These are phyloP conservation scores for Chaetomiaceae sp. DNA, from an alignment of 2,329 filamentous ascomycete species.

Conservation along the genomic window DNA sequence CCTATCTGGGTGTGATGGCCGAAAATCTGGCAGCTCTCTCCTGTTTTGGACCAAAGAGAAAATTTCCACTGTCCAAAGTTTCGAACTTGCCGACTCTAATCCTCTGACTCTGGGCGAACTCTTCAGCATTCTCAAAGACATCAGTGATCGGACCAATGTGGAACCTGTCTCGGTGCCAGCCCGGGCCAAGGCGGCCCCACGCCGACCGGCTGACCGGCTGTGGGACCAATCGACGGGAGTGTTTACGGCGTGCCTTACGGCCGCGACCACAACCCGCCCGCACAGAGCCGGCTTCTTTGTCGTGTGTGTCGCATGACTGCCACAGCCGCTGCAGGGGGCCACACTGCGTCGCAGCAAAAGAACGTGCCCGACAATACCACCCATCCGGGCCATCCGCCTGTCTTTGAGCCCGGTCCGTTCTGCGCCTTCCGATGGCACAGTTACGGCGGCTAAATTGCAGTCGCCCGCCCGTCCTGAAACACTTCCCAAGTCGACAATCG, in stretches of 20 bases:
- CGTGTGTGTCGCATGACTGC: slow-evolving; percentile 2
- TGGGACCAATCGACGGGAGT: slow-evolving; percentile 12
- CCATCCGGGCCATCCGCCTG: too few relatives aligned
- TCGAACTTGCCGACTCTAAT: too few relatives aligned
- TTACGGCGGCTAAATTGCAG: slow-evolving; percentile 7
- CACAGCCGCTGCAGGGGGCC: slow-evolving; percentile 16
- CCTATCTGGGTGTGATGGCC: too few relatives aligned
- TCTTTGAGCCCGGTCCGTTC: neutral
- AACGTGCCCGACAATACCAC: neutral
- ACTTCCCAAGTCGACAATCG: neutral
- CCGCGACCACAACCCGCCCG: neutral
- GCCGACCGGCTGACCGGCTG: neutral
- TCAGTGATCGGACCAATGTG: neutral
- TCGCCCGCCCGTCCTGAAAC: slow-evolving; percentile 2
- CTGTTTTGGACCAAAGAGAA: too few relatives aligned
- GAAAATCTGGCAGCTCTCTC: too few relatives aligned
- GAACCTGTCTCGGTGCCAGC: slow-evolving; percentile 10
- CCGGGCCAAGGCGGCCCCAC: slow-evolving; percentile 17
- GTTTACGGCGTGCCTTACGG: slow-evolving; percentile 4
- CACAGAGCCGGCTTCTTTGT: slow-evolving; percentile 2
- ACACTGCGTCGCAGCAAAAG: neutral
- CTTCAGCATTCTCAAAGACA: too few relatives aligned
- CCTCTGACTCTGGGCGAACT: too few relatives aligned
- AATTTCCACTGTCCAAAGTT: too few relatives aligned
- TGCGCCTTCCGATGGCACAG: slow-evolving; percentile 2